Conservation (phyloP, 2,329 filamentous ascomycete species). For the Neoarthrinium moseri region DNA sequence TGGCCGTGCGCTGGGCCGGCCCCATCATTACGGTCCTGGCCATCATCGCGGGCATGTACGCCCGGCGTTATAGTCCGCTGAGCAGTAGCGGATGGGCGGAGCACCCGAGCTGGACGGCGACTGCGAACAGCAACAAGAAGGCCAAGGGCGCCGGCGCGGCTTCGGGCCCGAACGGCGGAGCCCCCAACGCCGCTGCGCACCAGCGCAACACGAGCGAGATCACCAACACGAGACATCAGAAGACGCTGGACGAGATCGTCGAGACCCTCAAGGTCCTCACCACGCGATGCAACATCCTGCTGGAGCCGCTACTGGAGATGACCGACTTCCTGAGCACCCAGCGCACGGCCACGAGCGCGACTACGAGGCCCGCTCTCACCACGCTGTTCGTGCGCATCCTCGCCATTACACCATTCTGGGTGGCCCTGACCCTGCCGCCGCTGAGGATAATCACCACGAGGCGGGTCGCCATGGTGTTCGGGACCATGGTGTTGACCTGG, state of each 20-base stretch:
- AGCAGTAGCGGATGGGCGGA: conserved; percentile 77
- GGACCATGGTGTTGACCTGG: conserved; percentile 86
- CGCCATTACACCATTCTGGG: conserved; percentile 85
- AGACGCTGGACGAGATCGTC: conserved; percentile 95
- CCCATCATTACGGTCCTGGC: conserved; percentile 77
- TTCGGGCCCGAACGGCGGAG: conserved; percentile 20
- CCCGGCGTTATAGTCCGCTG: conserved; percentile 81
- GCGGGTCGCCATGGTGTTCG: conserved; percentile 79
- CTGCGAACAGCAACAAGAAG: conserved; percentile 24
- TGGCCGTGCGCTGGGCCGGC: conserved; percentile 76
- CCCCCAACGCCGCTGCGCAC: conserved; percentile 31
- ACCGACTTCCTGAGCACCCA: conserved; percentile 94
- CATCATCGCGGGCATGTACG: conserved; percentile 91
- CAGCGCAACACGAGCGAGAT: conserved; percentile 52
- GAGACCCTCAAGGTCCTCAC: conserved; percentile 91
- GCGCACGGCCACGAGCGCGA: conserved; percentile 84
- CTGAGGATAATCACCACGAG: conserved; percentile 83
- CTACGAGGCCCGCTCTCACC: conserved; percentile 84
- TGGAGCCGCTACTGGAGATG: conserved; percentile 84
- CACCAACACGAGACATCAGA: conserved; percentile 75
- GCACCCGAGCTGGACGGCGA: conserved; percentile 23
- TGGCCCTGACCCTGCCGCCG: conserved; percentile 77
- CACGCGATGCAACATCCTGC: conserved; percentile 83
- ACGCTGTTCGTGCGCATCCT: conserved; percentile 87
- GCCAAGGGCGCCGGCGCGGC: conserved; percentile 29